These are phyloP conservation scores for Neurospora africana DNA, from an alignment of 495 filamentous ascomycete species.

Conservation along the genomic window DNA sequence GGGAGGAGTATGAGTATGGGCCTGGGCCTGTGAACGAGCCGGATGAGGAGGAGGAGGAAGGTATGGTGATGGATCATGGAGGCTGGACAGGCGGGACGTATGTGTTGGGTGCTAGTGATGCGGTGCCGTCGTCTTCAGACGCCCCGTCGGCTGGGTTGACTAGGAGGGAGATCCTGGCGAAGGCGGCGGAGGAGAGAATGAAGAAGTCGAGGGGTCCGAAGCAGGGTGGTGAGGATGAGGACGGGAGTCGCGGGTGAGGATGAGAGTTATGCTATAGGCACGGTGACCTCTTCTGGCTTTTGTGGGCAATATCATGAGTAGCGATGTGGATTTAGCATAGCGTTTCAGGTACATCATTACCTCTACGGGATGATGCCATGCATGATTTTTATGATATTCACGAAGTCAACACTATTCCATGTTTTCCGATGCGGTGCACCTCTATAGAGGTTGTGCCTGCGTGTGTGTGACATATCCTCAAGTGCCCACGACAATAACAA, in stretches of 20 bases:
- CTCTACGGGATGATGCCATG: not conserved
- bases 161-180: constrained; percentile 63
- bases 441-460: too few species aligned
- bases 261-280: not conserved
- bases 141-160: constrained; percentile 20
- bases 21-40: constrained; percentile 8
- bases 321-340: not conserved
- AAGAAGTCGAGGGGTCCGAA: constrained; percentile 36
- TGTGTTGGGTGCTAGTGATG: constrained; percentile 49
- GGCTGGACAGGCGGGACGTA: constrained; percentile 86
- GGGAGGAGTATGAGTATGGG: constrained; percentile 67
- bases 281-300: not conserved
- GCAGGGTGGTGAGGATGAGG: constrained; percentile 9
- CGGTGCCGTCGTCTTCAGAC: constrained; percentile 1
- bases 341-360: not conserved
- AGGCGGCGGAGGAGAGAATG: constrained; percentile 63
- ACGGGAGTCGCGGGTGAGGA: not conserved
- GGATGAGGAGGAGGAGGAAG: constrained; percentile 38
- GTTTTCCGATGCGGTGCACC: too few species aligned
- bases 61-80: constrained; percentile 58
- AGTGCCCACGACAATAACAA: too few species aligned
- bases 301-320: not conserved
- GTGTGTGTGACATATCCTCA: too few species aligned
- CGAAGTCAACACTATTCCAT: not conserved
- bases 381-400: not conserved